Percentiles rank a stretch among this genome's conserved stretches.
phyloP scores from a whole-genome alignment of 768 basidiomycete species.

The Termitomyces sp. region DNA sequence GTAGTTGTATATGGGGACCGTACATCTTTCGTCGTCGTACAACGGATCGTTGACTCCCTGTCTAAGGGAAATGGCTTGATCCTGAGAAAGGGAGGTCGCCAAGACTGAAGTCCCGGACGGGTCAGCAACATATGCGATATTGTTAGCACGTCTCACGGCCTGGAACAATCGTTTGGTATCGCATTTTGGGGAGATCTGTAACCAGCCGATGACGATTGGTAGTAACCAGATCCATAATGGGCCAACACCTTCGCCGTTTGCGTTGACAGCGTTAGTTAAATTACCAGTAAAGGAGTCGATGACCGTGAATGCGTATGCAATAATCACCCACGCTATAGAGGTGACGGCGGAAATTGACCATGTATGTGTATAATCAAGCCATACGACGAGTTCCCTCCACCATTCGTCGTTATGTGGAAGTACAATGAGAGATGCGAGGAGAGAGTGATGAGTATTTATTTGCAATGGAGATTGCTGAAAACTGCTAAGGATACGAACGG shows the following conservation, averaged over 20 bases:
- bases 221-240: constrained; percentile 41
- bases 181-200: constrained; percentile 37
- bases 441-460: constrained; percentile 18
- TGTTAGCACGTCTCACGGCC: constrained; percentile 25
- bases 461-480: constrained; percentile 37
- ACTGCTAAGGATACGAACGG: constrained; percentile 27
- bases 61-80: constrained; percentile 16
- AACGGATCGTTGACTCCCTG: constrained; percentile 7
- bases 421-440: constrained; percentile 34
- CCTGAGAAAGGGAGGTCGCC: constrained; percentile 6
- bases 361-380: constrained; percentile 29
- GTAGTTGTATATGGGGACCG: constrained; percentile 25
- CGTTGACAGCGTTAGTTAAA: constrained; percentile 17
- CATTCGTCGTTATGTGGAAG: constrained; percentile 36
- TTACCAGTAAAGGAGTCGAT: constrained; percentile 25
- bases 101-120: neutral
- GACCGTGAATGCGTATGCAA: constrained; percentile 36
- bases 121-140: constrained; percentile 22
- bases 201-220: constrained; percentile 37
- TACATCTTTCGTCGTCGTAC: constrained; percentile 16
- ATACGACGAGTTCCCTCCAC: constrained; percentile 28
- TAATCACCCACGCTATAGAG: constrained; percentile 38
- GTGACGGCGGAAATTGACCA: constrained; percentile 32
- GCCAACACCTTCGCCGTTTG: constrained; percentile 34
- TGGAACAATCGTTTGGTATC: constrained; percentile 23